Base-by-base conservation (phyloP, 1,284 basidiomycete genomes). In the Dichomitus squalens region DNA sequence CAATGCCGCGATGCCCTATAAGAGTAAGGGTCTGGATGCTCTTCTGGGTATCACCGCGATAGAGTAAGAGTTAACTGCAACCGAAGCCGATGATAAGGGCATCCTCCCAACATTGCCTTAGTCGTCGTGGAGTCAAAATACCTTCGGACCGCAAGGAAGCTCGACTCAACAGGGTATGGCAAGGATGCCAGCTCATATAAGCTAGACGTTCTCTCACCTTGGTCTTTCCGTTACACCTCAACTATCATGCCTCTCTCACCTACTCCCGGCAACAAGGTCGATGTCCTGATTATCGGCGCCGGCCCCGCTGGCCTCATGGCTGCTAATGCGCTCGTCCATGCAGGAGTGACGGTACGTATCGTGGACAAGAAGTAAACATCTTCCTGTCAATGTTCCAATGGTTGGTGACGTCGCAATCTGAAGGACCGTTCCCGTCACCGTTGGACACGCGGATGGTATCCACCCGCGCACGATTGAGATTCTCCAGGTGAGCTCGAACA, bases 381-480 rank as follows among this genome's bases (percentile, higher is more conserved):
- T 63, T 3, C n/a, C 11, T 5, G 14, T 20, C 7, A 16, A 5
- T n/a, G 16, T 18, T 21, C 16, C 8, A 11, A 3, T 20, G 20
- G 7, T 6, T 0, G 11, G 21, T 46, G 5, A 35, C 46, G 31
- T 48, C 27, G 12, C 47, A 14, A 2, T 23, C 57, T 49, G 7
- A 3, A 90, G 88, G 60, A 79, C 85, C 5, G 59, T 64, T 14
- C 85, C 80, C 64, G 80, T 90, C 12, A 68, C 77, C 35, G 83
- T 84, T 6, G 91, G 91, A 14, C 89, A 92, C 66, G 90, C 89
- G 0, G 90, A 93, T 67, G 90, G 90, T 4, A 86, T 92, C 49
- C 87, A 90, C 67, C 87, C 88, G 0, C 80, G 90, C 38, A 90
- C 88, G 0, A 83, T 92, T 48, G 91, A 93, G 70, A 85, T 92